Evolutionary conservation across 352 stramenopile species (phyloP).

Genomic region (Globisporangium camurandrum): DNA sequence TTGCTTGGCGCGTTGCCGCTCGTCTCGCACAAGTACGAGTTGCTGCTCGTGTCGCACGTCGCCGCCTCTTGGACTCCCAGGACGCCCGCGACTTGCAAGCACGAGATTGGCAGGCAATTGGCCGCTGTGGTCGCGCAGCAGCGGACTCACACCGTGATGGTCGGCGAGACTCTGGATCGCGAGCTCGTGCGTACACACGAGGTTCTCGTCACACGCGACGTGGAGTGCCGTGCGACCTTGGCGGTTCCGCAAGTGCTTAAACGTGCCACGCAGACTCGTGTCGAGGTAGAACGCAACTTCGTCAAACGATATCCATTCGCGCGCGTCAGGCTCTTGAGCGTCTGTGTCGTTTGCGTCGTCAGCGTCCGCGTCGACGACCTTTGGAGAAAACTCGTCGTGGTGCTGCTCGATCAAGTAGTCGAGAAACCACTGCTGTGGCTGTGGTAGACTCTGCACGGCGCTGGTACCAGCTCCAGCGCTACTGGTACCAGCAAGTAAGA

Average conservation of each 20-base stretch:
- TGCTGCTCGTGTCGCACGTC: conserved; percentile 22
- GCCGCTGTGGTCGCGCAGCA: conserved; percentile 40
- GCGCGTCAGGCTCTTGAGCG: conserved; percentile 20
- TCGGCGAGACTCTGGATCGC: conserved; percentile 47
- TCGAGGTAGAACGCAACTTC: conserved; percentile 61
- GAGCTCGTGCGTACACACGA: conserved; percentile 73
- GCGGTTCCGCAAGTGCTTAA: conserved; percentile 54
- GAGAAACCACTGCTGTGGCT: conserved; percentile 31
- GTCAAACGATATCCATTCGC: conserved; percentile 39
- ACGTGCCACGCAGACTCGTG: conserved; percentile 47
- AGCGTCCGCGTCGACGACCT: not conserved
- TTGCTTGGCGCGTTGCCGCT: conserved; percentile 23
- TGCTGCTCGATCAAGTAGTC: conserved; percentile 40
- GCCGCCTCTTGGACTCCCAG: conserved; percentile 50
- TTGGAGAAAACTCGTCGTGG: conserved; percentile 23
- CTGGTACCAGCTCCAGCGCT: not conserved
- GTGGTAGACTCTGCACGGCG: conserved; percentile 5
- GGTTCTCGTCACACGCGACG: conserved; percentile 71
- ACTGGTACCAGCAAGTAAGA: conserved; percentile 8
- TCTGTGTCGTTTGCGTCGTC: conserved; percentile 22
- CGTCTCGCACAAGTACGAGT: conserved; percentile 21
- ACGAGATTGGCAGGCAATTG: conserved; percentile 34
- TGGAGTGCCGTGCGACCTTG: conserved; percentile 62
- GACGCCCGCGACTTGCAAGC: conserved; percentile 37
- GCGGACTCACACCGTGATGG: conserved; percentile 42